These are phyloP conservation scores for Monosporozyma solicola DNA, from an alignment of 805 yeast genomes.

Conservation along the genomic window DNA sequence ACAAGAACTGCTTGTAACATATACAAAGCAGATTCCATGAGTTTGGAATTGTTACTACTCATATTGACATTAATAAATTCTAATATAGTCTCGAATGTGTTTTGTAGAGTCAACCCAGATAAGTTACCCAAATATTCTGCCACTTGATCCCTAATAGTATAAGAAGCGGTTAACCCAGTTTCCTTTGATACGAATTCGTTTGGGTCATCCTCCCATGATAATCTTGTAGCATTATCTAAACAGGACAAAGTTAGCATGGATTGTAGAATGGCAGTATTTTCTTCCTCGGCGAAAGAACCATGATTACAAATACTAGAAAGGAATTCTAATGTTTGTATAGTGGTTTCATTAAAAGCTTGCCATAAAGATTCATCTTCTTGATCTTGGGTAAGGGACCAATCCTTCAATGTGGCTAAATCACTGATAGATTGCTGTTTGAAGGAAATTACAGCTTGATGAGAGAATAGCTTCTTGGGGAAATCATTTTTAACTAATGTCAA, in stretches of 20 bases:
- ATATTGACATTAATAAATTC: background rate
- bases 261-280: slow-evolving; percentile 11
- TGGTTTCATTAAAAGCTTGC: slow-evolving; percentile 13
- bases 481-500: slow-evolving; percentile 17
- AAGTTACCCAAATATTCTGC: slow-evolving; percentile 48
- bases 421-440: slow-evolving; percentile 10
- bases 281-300: slow-evolving; percentile 7
- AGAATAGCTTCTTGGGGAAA: slow-evolving; percentile 17
- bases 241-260: slow-evolving; percentile 33
- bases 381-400: background rate
- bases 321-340: slow-evolving; percentile 17
- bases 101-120: slow-evolving; percentile 17
- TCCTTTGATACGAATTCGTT: slow-evolving; percentile 67
- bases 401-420: slow-evolving; percentile 11
- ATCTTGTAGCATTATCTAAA: slow-evolving; percentile 37
- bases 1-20: slow-evolving; percentile 14
- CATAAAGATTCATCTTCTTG: slow-evolving; percentile 2
- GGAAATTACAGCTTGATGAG: slow-evolving; percentile 3
- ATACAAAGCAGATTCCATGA: slow-evolving; percentile 19
- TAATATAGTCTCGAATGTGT: slow-evolving; percentile 4
- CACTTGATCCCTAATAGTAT: slow-evolving; percentile 51
- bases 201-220: slow-evolving; percentile 49
- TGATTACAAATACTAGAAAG: slow-evolving; percentile 11
- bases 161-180: slow-evolving; percentile 53
- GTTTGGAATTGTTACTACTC: background rate